Evolutionary conservation across 2,329 filamentous ascomycete genomes (phyloP), one percentile per base, ranked within the genome.

Genomic region (Grosmannia clavigera): DNA sequence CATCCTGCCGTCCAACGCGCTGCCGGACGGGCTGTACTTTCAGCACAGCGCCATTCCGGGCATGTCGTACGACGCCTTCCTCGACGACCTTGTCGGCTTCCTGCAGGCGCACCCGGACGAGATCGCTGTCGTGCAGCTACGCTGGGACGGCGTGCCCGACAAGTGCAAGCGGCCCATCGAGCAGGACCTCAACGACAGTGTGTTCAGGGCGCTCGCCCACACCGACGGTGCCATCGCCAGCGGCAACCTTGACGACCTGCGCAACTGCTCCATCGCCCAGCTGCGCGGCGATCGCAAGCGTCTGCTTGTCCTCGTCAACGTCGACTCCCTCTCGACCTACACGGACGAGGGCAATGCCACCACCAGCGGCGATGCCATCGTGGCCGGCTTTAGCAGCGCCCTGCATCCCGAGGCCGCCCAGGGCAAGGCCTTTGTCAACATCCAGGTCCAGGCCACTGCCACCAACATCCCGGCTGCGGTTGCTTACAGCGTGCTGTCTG

Each of bases 361-460:
- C 5, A 62, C 76, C 5, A 68, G 69, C 54, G 73, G 72, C 2
- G 69, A 72, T 59, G 68, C 67, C 57, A 74, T 77, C 57, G 65
- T 76, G 0, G 65, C 66, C 9, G 68, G 71, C 29, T 74, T 76
- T 55, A 68, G 72, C 16, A 58, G 59, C 40, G 60, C 66, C 5
- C 67, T 77, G 57, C 69, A 63, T 16, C 66, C 67, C 1, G 65
- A 70, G 6, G 67, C 66, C 7, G 69, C 71, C 61, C 65, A 64
- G 3, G 69, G 69, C 6, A 70, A 68, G 48, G 70, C 70, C 5
- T 73, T 76, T 61, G 71, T 74, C 46, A 73, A 75, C 56, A 67
- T 76, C 54, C 78, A 80, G 64, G 79, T 76, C 60, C 77, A 80
- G 68, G 77, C 77, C 2, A 81, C 77, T 3, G 72, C 76, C n/a